phyloP scores from a whole-genome alignment of 139 green algal species.

The Chlorella sp. region DNA sequence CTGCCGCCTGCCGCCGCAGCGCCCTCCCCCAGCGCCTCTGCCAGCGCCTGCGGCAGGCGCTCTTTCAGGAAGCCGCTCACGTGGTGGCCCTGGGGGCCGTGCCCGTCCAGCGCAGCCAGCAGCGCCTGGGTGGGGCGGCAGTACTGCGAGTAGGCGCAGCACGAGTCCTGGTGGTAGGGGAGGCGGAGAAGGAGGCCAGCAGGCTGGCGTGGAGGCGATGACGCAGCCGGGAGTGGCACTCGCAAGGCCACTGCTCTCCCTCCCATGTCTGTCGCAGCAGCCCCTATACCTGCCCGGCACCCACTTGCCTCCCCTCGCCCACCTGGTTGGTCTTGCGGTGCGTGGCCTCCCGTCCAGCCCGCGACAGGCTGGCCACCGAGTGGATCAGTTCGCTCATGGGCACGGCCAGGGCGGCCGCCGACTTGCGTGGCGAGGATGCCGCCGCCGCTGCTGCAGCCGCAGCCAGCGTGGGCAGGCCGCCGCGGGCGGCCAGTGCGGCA shows the following conservation, averaged over 20 bases:
- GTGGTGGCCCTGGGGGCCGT: constrained; percentile 81
- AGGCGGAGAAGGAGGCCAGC: background rate
- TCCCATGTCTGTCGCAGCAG: too few relatives aligned
- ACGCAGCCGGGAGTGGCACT: too few relatives aligned
- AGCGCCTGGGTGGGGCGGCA: constrained; percentile 77
- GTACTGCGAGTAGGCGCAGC: constrained; percentile 58
- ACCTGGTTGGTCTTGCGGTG: constrained; percentile 89
- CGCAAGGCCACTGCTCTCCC: too few relatives aligned
- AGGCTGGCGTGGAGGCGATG: background rate
- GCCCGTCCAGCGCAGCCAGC: constrained; percentile 86
- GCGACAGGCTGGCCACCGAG: constrained; percentile 77
- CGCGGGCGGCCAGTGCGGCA: background rate
- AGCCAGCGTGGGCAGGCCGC: background rate
- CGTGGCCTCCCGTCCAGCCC: constrained; percentile 76
- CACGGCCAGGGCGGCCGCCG: background rate
- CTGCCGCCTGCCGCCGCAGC: constrained; percentile 13
- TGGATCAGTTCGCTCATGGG: constrained; percentile 43
- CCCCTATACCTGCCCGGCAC: too few relatives aligned
- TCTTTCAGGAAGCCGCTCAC: constrained; percentile 78
- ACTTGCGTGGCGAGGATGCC: background rate
- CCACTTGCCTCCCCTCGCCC: constrained; percentile 36
- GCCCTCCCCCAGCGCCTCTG: constrained; percentile 66
- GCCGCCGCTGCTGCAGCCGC: background rate
- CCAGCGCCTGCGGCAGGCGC: constrained; percentile 78
- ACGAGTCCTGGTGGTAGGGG: too few relatives aligned